These are phyloP conservation scores for Bruguiera hainesii DNA, from an alignment of 441 rosid genomes.

Conservation along the genomic window DNA sequence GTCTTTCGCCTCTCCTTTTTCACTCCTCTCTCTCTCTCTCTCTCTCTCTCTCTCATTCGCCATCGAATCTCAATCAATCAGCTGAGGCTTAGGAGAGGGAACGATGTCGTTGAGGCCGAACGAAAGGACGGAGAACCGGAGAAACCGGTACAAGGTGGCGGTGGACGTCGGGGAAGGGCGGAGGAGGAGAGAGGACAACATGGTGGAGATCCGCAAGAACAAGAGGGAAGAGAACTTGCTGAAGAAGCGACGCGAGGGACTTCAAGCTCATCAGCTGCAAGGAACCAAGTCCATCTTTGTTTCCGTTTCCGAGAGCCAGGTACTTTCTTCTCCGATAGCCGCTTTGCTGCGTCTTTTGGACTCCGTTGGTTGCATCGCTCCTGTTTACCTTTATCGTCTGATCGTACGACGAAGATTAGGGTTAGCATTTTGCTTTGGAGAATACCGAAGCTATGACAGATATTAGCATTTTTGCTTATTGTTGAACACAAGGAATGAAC, in stretches of 20 bases:
- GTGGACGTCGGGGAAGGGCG: conserved; percentile 85
- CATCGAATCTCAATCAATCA: conserved; percentile 1
- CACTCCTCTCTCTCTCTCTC: neutral
- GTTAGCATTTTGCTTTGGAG: no score
- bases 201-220: conserved; percentile 89
- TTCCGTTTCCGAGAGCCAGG: conserved; percentile 54
- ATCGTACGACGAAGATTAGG: no score
- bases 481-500: no score
- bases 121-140: conserved; percentile 63
- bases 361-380: neutral
- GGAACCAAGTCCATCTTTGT: conserved; percentile 33
- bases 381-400: neutral
- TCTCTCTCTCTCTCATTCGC: no score
- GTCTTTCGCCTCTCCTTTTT: neutral
- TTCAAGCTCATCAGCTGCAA: conserved; percentile 39
- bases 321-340: conserved; percentile 5
- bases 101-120: conserved; percentile 78
- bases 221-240: conserved; percentile 73
- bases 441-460: no score
- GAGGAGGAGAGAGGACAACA: conserved; percentile 70
- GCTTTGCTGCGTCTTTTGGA: neutral
- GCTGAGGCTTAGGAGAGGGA: neutral
- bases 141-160: conserved; percentile 77
- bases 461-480: no score
- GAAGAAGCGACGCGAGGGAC: conserved; percentile 81